Percentiles rank a stretch among this genome's conserved stretches.
Evolutionary conservation across 192 early-diverging fungal genomes (phyloP).

Genomic region (Podila minutissima): DNA sequence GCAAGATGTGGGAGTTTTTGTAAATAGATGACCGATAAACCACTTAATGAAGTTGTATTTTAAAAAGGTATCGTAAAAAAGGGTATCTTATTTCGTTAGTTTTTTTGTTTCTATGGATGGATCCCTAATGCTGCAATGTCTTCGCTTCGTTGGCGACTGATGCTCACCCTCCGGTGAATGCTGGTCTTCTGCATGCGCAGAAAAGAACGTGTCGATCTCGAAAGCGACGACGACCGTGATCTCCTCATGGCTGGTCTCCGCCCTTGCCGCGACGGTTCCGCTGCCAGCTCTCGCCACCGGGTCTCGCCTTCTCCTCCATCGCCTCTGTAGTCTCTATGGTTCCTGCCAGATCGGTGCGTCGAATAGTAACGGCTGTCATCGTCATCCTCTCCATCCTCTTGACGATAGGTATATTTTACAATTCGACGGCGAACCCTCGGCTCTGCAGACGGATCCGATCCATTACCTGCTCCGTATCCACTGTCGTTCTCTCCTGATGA

Average conservation of each 20-base stretch:
- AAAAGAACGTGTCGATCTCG: slow-evolving; percentile 7
- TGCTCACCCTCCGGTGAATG: slow-evolving; percentile 4
- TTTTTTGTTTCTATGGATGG: neutral
- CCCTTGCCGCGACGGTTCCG: slow-evolving; percentile 6
- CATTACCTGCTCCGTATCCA: slow-evolving; percentile 32
- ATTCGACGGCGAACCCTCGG: slow-evolving; percentile 23
- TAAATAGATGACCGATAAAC: slow-evolving; percentile 9
- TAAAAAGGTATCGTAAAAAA: too few relatives aligned
- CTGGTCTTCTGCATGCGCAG: neutral
- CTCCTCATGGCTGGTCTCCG: neutral
- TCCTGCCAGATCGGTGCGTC: neutral
- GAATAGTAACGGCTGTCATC: neutral
- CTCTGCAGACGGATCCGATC: neutral
- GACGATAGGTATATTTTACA: slow-evolving; percentile 40
- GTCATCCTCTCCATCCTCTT: slow-evolving; percentile 20
- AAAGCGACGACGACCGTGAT: slow-evolving; percentile 27
- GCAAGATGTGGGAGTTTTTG: slow-evolving; percentile 79
- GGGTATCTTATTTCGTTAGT: too few relatives aligned
- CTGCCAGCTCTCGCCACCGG: slow-evolving; percentile 18
- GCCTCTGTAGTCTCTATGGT: neutral
- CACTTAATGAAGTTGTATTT: neutral
- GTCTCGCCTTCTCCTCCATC: slow-evolving; percentile 15
- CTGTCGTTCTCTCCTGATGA: slow-evolving; percentile 31
- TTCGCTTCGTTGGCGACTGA: neutral
- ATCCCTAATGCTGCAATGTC: neutral